Evolutionary conservation across 768 basidiomycete genomes (phyloP).

Genomic region (Pleurotus salmoneostramineus): DNA sequence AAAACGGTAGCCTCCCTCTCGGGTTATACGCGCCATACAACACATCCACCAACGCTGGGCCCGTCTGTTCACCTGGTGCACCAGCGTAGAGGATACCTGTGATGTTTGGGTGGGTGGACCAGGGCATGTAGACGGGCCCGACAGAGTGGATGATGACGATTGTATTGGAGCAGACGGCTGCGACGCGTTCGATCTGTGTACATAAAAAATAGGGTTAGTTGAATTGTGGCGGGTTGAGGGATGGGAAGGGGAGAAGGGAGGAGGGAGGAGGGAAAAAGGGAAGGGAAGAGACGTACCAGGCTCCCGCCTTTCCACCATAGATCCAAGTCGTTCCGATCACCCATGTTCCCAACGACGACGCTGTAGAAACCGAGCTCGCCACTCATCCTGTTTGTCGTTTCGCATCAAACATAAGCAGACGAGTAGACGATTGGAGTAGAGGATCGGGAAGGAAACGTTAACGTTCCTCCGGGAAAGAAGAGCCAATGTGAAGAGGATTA

Average conservation of each 20-base stretch:
- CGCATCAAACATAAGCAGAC: conserved; percentile 16
- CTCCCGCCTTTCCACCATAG: conserved; percentile 55
- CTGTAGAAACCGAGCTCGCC: conserved; percentile 54
- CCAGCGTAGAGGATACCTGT: conserved; percentile 74
- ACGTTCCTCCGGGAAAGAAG: too few species aligned
- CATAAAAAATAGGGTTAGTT: conserved; percentile 21
- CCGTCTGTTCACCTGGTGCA: conserved; percentile 61
- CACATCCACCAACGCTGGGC: conserved; percentile 68
- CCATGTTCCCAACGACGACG: conserved; percentile 57
- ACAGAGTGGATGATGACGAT: conserved; percentile 67
- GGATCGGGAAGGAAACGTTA: too few species aligned
- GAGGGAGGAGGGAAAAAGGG: neutral
- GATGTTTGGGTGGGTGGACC: conserved; percentile 72
- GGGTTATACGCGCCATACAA: conserved; percentile 70
- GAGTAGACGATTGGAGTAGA: conserved; percentile 22
- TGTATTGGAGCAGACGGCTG: conserved; percentile 67
- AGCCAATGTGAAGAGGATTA: neutral
- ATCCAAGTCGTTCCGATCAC: conserved; percentile 56
- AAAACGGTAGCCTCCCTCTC: conserved; percentile 67
- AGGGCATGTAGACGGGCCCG: conserved; percentile 54
- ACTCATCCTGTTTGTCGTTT: conserved; percentile 31
- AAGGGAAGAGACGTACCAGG: conserved; percentile 24
- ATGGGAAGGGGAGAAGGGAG: neutral
- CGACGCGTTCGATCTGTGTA: conserved; percentile 46
- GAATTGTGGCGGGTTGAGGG: conserved; percentile 4